These are phyloP conservation scores for Vitis hybrid DNA, from an alignment of 177 flowering plant genomes.

Conservation along the genomic window DNA sequence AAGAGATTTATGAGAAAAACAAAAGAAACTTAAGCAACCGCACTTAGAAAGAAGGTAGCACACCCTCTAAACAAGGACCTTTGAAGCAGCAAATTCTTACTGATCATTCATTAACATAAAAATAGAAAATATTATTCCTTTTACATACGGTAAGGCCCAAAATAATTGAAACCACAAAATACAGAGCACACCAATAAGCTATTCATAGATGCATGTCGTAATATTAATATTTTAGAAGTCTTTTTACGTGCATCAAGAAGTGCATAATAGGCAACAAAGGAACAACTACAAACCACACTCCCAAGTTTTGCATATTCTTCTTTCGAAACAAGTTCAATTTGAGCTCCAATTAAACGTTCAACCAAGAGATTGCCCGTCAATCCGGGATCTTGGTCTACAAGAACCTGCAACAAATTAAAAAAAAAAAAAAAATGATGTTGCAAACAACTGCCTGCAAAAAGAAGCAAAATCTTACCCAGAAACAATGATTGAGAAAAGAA, in stretches of 20 bases:
- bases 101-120: too few relatives aligned
- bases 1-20: too few relatives aligned
- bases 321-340: conserved; percentile 85
- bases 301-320: conserved; percentile 88
- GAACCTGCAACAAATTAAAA: conserved; percentile 40
- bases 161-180: not conserved
- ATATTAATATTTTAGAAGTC: not conserved
- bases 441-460: not conserved
- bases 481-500: not conserved
- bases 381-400: conserved; percentile 89
- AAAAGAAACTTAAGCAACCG: too few relatives aligned
- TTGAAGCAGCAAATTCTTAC: too few relatives aligned
- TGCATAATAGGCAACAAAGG: not conserved
- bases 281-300: conserved; percentile 54
- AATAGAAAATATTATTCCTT: too few relatives aligned
- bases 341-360: conserved; percentile 91
- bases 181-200: conserved; percentile 3
- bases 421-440: not conserved
- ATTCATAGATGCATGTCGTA: not conserved
- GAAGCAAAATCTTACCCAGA: not conserved
- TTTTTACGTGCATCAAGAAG: not conserved
- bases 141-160: too few relatives aligned
- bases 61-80: too few relatives aligned
- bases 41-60: too few relatives aligned
- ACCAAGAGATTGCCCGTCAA: conserved; percentile 93